Percentiles rank a stretch among this genome's conserved stretches.
phyloP scores from a whole-genome alignment of 2,329 filamentous ascomycete species.

The Endoconidiophora polonica region DNA sequence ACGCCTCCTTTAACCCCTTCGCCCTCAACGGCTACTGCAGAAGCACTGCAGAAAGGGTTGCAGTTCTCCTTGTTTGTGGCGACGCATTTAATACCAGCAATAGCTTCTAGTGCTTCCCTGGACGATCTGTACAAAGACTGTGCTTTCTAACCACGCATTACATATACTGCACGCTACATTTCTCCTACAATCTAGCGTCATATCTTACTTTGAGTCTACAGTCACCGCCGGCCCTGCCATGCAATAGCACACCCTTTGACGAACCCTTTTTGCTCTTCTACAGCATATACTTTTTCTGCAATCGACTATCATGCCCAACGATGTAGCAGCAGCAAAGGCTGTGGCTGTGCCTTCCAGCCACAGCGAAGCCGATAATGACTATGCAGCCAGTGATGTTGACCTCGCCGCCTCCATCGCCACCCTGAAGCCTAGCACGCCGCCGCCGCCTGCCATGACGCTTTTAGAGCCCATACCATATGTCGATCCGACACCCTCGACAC shows the following conservation, averaged over 20 bases:
- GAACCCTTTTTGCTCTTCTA: background rate
- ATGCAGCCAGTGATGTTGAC: background rate
- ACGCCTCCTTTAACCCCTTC: too few species aligned
- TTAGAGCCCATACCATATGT: slow-evolving; percentile 33
- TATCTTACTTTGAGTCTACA: background rate
- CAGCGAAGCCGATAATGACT: background rate
- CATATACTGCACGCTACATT: too few species aligned
- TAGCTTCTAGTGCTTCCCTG: too few species aligned
- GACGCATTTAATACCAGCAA: too few species aligned
- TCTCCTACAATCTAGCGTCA: background rate
- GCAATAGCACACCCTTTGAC: background rate
- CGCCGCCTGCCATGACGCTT: slow-evolving; percentile 28
- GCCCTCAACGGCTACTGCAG: too few species aligned
- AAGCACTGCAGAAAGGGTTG: too few species aligned
- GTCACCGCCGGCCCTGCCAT: background rate
- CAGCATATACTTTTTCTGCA: background rate
- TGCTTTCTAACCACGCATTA: too few species aligned
- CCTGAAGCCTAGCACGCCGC: slow-evolving; percentile 28
- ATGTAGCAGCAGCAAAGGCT: background rate
- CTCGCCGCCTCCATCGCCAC: slow-evolving; percentile 27
- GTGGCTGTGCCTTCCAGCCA: background rate
- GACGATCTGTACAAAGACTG: too few species aligned
- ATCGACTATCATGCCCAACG: background rate
- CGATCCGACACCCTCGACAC: slow-evolving; percentile 42
- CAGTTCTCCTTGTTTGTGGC: too few species aligned